Evolutionary conservation across 495 filamentous ascomycete species (phyloP), one percentile per base, ranked within the genome.

Genomic region (Penicillium roqueforti): DNA sequence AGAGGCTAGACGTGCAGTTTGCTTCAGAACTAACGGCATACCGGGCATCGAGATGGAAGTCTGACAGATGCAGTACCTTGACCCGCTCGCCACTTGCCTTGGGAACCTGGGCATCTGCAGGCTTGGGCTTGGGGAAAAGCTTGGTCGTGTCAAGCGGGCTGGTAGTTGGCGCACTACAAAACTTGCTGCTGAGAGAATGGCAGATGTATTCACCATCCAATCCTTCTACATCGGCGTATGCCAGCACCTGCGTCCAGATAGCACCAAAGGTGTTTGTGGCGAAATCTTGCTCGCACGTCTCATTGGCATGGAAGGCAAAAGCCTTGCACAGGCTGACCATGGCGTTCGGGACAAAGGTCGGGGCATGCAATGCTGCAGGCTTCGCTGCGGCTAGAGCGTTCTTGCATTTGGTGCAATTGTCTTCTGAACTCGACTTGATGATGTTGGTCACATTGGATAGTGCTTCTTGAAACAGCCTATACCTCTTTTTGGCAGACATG

Each of bases 131-230:
- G 5, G 81, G 76, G 47, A 85, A 85, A 6, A 76, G 48, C 11
- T 52, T 49, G 1, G 70, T 70, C 14, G 62, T 71, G 51, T 81
- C 72, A 20, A 79, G 55, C 3, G 76, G 74, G 5, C 56, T 67
- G 2, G 75, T 73, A 0, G 56, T 51, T 4, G 80, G 80, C n/a
- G 61, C 55, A 10, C 66, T 56, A 60, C 82, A 85, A 53, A 77
- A 80, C 1, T 59, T 69, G 16, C 52, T 66, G 51, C 68, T 72
- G 11, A 84, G 57, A 5, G 62, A 71, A 58, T 77, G 72, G 70
- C 82, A 84, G 41, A 85, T 84, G 49, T 81, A 83, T 43, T 74
- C 57, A 3, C 82, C 82, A 62, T 85, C 82, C 5, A 76, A 65
- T 11, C 80, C 80, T 10, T 68, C 62, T 8, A 85, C 72, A 63